Base-by-base conservation (phyloP, 2,329 filamentous ascomycete species). In the Stemphylium lycopersici region DNA sequence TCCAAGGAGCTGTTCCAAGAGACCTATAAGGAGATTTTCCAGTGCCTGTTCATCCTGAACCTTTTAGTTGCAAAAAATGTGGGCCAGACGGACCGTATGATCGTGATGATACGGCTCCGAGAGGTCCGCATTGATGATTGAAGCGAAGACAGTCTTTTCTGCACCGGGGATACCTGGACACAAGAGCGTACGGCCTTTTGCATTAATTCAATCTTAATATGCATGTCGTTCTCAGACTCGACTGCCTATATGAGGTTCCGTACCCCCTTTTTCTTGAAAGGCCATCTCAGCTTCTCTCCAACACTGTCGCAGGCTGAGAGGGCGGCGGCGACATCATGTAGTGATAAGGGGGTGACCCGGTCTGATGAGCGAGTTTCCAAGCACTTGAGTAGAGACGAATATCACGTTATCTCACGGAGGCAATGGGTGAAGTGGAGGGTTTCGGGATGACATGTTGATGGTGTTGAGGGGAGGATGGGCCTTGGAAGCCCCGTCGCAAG, bases 1-100 rank as follows among this genome's bases (percentile, higher is more conserved):
- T 32, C 20, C 51, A 26, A 52, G 70, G 58, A 78, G 65, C 44
- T 78, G 76, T 37, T 72, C 73, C 1, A 75, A 18, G 1, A 78
- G 47, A 40, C 63, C 70, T 1, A 61, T 44, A 0, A 77, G 48
- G 1, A 77, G 43, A 6, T 63, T 47, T 0, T 52, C 24, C 0
- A 54, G n/a, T 6, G 15, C 65, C 33, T 76, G 74, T 1, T 64
- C 61, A 2, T 61, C 61, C 2, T 67, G 60, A 0, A 42, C 52
- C 7, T 62, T 61, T 42, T 71, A 75, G 32, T 75, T 70, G 48
- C 65, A 76, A 39, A 70, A 77, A 1, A 74, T 7, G 29, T 71
- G 77, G 2, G 67, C 68, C 13, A 78, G 55, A 2, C 66, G 67
- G 18, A 29, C 3, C 6, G 20, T 16, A 3, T 13, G 3, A 18